Conservation (phyloP, 2,329 filamentous ascomycete genomes). For the Simplicillium sp. region DNA sequence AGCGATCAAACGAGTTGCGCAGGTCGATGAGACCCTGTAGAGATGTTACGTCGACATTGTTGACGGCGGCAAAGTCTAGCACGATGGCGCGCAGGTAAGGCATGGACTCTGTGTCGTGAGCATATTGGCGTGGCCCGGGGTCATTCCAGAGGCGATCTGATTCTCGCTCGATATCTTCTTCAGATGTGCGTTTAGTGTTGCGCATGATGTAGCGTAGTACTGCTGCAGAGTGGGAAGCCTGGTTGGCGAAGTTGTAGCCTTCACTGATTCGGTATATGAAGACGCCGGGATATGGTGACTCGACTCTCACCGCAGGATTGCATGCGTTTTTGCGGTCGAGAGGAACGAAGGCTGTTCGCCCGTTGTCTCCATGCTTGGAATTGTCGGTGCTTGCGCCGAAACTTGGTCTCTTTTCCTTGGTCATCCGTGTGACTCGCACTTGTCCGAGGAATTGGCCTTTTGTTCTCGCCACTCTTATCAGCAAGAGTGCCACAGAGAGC, state of each 20-base stretch:
- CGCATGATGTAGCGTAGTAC: constrained; percentile 28
- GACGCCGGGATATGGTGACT: constrained; percentile 36
- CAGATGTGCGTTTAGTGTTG: constrained; percentile 28
- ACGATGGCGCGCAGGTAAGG: constrained; percentile 44
- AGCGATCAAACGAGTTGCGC: constrained; percentile 42
- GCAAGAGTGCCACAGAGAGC: constrained; percentile 30
- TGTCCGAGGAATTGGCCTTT: constrained; percentile 37
- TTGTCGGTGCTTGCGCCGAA: neutral
- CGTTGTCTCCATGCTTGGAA: constrained; percentile 7
- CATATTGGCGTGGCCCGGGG: constrained; percentile 24
- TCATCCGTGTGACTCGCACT: constrained; percentile 14
- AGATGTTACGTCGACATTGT: constrained; percentile 47
- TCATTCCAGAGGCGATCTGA: constrained; percentile 48
- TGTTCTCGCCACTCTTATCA: constrained; percentile 35
- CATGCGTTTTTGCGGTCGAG: constrained; percentile 30
- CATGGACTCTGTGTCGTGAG: constrained; percentile 15
- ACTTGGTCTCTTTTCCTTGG: neutral
- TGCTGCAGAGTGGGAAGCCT: constrained; percentile 34
- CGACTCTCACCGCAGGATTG: constrained; percentile 32
- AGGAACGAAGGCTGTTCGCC: constrained; percentile 23
- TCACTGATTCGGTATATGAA: constrained; percentile 43
- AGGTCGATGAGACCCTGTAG: constrained; percentile 48
- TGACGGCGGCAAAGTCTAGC: constrained; percentile 48
- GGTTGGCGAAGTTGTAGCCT: constrained; percentile 43
- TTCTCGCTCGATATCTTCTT: constrained; percentile 23